Percentiles rank a stretch among this genome's conserved stretches.
These are phyloP conservation scores for Thielaviopsis punctulata DNA, from an alignment of 2,329 filamentous ascomycete species.

Conservation along the genomic window DNA sequence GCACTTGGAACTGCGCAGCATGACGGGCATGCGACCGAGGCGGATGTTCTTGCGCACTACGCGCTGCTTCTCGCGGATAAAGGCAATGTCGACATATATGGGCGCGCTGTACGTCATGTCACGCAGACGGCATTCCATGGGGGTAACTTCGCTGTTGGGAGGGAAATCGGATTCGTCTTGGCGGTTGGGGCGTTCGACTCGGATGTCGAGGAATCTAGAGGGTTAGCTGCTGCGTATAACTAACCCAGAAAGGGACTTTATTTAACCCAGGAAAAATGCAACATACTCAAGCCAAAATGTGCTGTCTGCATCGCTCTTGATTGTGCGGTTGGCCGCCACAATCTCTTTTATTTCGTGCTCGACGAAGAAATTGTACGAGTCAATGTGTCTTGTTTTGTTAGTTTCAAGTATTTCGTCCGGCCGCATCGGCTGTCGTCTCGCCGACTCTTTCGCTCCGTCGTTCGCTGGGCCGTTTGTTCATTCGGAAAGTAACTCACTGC, in stretches of 20 bases:
- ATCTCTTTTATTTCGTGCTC: conserved; percentile 96
- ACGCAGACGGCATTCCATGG: conserved; percentile 88
- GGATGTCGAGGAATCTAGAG: conserved; percentile 61
- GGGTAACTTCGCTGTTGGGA: conserved; percentile 60
- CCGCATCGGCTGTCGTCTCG: not conserved
- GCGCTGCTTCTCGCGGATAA: conserved; percentile 62
- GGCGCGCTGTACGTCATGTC: conserved; percentile 98
- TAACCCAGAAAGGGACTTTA: not conserved
- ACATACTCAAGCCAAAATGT: conserved; percentile 69
- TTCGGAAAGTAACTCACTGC: conserved; percentile 8
- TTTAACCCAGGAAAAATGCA: not conserved
- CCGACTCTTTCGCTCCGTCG: conserved; percentile 5
- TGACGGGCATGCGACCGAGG: conserved; percentile 85
- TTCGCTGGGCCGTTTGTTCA: too few relatives aligned
- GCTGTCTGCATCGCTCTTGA: conserved; percentile 82
- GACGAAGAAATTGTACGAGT: conserved; percentile 97
- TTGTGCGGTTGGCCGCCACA: conserved; percentile 72
- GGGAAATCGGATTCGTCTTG: conserved; percentile 56
- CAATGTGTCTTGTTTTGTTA: conserved; percentile 47
- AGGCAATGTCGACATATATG: conserved; percentile 82
- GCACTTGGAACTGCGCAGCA: conserved; percentile 92
- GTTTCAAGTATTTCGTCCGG: not conserved
- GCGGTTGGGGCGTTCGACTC: conserved; percentile 66
- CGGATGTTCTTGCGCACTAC: conserved; percentile 60
- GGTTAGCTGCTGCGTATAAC: conserved; percentile 13